A percentile compares a stretch with the other conserved stretches of the same genome.
Evolutionary conservation across 2,329 filamentous ascomycete species (phyloP).

Genomic region (Aspergillus costaricaensis): DNA sequence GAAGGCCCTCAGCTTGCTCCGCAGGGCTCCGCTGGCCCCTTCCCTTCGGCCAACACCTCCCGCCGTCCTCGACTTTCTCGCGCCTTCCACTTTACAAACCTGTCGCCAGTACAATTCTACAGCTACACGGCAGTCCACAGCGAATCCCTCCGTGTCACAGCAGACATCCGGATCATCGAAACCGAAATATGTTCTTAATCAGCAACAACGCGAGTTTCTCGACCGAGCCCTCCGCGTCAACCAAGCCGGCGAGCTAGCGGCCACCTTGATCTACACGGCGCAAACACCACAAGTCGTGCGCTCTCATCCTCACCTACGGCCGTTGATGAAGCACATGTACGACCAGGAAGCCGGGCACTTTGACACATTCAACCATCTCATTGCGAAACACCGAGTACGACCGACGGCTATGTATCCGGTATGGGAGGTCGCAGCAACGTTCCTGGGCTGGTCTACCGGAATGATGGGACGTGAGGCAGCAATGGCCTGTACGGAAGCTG

Average conservation of each 20-base stretch:
- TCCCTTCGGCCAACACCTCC: conserved; percentile 21
- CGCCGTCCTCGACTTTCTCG: conserved; percentile 41
- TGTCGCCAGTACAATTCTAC: conserved; percentile 29
- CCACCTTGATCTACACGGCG: conserved; percentile 87
- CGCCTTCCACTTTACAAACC: conserved; percentile 29
- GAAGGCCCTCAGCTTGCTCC: conserved; percentile 28
- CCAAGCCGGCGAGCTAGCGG: conserved; percentile 95
- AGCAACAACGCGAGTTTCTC: conserved; percentile 72
- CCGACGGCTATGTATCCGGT: conserved; percentile 91
- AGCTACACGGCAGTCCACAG: conserved; percentile 30
- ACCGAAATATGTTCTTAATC: conserved; percentile 61
- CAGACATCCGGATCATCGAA: conserved; percentile 25
- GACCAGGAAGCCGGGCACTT: conserved; percentile 92
- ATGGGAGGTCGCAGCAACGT: conserved; percentile 78
- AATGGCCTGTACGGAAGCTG: conserved; percentile 98
- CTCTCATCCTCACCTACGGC: conserved; percentile 81
- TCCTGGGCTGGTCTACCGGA: conserved; percentile 86
- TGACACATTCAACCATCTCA: conserved; percentile 76
- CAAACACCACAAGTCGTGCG: conserved; percentile 81
- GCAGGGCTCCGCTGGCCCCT: conserved; percentile 22
- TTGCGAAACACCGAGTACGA: conserved; percentile 84
- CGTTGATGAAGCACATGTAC: conserved; percentile 97
- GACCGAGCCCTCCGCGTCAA: conserved; percentile 87
- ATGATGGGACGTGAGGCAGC: conserved; percentile 88
- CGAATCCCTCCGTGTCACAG: conserved; percentile 25